A percentile compares a stretch with the other conserved stretches of the same genome.
Conservation (phyloP, 2,329 filamentous ascomycete species). For the Cladophialophora psammophila region DNA sequence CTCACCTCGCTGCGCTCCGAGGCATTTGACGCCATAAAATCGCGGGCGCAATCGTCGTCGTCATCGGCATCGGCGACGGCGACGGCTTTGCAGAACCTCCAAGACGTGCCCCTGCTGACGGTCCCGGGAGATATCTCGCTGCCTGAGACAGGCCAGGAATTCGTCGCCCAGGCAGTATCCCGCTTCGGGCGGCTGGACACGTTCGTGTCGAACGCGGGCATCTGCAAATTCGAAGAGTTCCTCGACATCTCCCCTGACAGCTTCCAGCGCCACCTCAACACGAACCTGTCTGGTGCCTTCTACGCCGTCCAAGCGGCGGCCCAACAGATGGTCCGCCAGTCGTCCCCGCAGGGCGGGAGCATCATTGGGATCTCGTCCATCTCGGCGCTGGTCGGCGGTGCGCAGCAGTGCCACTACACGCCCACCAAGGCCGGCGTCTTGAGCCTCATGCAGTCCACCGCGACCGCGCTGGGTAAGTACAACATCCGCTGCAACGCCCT, state of each 20-base stretch:
- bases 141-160: constrained; percentile 71
- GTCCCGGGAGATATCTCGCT: constrained; percentile 79
- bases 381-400: constrained; percentile 64
- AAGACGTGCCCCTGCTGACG: constrained; percentile 57
- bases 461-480: constrained; percentile 75
- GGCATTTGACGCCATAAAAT: constrained; percentile 41
- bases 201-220: constrained; percentile 46
- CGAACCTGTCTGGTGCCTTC: constrained; percentile 43
- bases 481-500: constrained; percentile 80
- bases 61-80: no score
- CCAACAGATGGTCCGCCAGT: constrained; percentile 42
- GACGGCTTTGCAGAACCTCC: constrained; percentile 15
- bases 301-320: constrained; percentile 44
- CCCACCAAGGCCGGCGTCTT: constrained; percentile 81
- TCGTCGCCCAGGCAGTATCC: constrained; percentile 63
- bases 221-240: constrained; percentile 86
- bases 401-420: constrained; percentile 79
- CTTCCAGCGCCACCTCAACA: constrained; percentile 70
- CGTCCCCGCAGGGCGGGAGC: constrained; percentile 40
- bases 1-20: constrained; percentile 36
- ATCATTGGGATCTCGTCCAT: constrained; percentile 46
- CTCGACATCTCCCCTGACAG: constrained; percentile 76
- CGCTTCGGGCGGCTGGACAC: constrained; percentile 45
- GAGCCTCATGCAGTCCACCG: constrained; percentile 79
- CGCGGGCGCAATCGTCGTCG: constrained; percentile 20